Evolutionary conservation across 345 rosid species (phyloP).

Genomic region (Syzygium jambos): DNA sequence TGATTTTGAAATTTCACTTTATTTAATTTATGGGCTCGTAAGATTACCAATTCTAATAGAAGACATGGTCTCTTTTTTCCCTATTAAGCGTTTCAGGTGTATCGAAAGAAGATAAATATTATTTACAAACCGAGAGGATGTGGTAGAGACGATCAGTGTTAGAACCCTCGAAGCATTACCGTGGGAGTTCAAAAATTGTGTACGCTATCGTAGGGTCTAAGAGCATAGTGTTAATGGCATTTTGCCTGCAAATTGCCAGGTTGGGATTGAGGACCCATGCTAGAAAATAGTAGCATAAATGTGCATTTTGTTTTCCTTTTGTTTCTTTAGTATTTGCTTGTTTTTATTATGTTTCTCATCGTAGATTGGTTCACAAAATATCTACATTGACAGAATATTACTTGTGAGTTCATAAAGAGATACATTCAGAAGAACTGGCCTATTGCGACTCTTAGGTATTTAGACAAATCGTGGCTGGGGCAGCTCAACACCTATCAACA

Average conservation of each 20-base stretch:
- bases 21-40: neutral
- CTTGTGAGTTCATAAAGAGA: too few relatives aligned
- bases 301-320: neutral
- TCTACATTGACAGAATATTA: too few relatives aligned
- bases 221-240: neutral
- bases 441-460: too few relatives aligned
- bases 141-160: neutral
- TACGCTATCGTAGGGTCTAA: neutral
- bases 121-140: neutral
- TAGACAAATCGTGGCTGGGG: too few relatives aligned
- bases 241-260: neutral
- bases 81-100: neutral
- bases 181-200: neutral
- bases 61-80: accelerated
- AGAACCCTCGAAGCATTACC: neutral
- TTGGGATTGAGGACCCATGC: neutral
- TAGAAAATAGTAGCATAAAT: neutral
- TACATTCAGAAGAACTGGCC: too few relatives aligned
- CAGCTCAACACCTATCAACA: too few relatives aligned
- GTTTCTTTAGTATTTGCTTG: neutral
- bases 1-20: neutral
- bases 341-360: neutral
- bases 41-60: neutral
- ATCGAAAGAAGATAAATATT: too few relatives aligned
- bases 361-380: too few relatives aligned